These are phyloP conservation scores for Colletotrichum spinosum DNA, from an alignment of 2,329 filamentous ascomycete genomes.

Conservation along the genomic window DNA sequence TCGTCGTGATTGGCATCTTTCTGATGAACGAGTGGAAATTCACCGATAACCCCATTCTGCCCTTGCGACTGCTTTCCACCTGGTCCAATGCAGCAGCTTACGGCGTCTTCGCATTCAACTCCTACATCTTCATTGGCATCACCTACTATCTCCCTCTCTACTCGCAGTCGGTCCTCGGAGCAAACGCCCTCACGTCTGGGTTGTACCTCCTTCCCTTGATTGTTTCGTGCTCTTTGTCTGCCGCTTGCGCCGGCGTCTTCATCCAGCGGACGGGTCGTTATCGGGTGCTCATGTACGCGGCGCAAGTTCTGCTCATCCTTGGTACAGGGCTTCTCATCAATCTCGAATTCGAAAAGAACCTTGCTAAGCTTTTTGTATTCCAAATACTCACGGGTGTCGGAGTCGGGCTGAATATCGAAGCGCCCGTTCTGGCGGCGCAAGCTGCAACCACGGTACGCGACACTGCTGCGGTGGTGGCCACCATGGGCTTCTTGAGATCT, in stretches of 20 bases:
- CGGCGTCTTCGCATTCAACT: constrained; percentile 73
- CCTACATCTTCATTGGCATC: constrained; percentile 77
- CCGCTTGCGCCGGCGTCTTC: constrained; percentile 39
- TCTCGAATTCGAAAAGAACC: constrained; percentile 67
- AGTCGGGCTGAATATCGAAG: constrained; percentile 76
- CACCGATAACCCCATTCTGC: constrained; percentile 51
- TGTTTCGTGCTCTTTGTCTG: constrained; percentile 40
- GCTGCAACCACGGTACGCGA: constrained; percentile 70
- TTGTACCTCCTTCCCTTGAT: constrained; percentile 48
- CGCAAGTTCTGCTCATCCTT: constrained; percentile 69
- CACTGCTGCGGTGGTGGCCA: constrained; percentile 75
- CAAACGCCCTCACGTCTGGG: constrained; percentile 47
- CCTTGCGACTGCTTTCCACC: constrained; percentile 54
- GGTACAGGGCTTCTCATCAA: constrained; percentile 74
- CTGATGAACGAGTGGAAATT: constrained; percentile 46
- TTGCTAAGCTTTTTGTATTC: constrained; percentile 68
- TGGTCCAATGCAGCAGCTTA: constrained; percentile 72
- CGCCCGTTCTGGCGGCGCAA: constrained; percentile 76
- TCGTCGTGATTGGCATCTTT: constrained; percentile 51
- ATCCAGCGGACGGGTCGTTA: constrained; percentile 76
- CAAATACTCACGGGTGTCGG: constrained; percentile 73
- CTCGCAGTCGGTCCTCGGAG: constrained; percentile 55
- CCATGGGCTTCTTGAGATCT: constrained; percentile 75
- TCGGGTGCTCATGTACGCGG: constrained; percentile 68
- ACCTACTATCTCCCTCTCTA: constrained; percentile 59